A percentile compares a stretch with the other conserved stretches of the same genome.
phyloP scores from a whole-genome alignment of 805 yeast genomes.

The Saccharomyces jurei region DNA sequence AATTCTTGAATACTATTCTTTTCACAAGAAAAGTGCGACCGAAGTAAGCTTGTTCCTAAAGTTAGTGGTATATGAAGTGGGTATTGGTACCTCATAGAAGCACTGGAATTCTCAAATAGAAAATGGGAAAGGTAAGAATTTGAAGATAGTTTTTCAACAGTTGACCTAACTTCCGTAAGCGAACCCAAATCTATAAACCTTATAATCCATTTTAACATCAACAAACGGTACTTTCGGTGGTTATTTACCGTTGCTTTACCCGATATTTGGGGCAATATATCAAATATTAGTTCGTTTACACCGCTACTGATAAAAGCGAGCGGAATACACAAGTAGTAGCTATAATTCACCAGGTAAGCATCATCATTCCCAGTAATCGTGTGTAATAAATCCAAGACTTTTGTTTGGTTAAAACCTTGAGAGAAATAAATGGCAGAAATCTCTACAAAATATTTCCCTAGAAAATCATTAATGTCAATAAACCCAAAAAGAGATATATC shows the following conservation, averaged over 20 bases:
- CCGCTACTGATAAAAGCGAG: conserved; percentile 13
- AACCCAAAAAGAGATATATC: conserved; percentile 18
- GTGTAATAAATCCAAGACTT: conserved; percentile 7
- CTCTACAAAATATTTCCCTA: conserved; percentile 11
- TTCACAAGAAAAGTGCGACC: neutral
- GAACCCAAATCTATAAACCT: conserved; percentile 16
- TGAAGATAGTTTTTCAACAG: conserved; percentile 3
- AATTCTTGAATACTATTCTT: conserved; percentile 4
- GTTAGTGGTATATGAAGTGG: conserved; percentile 12
- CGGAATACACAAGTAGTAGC: conserved; percentile 14
- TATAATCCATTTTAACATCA: conserved; percentile 9
- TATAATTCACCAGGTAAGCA: conserved; percentile 7
- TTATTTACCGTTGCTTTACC: conserved; percentile 7
- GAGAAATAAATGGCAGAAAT: conserved; percentile 17
- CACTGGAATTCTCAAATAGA: conserved; percentile 3
- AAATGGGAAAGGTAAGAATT: neutral
- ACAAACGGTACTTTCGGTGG: neutral
- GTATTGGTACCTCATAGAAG: conserved; percentile 9
- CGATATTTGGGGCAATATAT: neutral
- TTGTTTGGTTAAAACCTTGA: conserved; percentile 2
- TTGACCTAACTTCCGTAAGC: conserved; percentile 3
- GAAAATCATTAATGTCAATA: conserved; percentile 7
- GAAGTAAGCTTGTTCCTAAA: conserved; percentile 7
- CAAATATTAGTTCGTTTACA: conserved; percentile 1
- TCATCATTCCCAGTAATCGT: conserved; percentile 4